Evolutionary conservation across 108 stramenopile genomes (phyloP).

Genomic region (Skeletonema tropicum): DNA sequence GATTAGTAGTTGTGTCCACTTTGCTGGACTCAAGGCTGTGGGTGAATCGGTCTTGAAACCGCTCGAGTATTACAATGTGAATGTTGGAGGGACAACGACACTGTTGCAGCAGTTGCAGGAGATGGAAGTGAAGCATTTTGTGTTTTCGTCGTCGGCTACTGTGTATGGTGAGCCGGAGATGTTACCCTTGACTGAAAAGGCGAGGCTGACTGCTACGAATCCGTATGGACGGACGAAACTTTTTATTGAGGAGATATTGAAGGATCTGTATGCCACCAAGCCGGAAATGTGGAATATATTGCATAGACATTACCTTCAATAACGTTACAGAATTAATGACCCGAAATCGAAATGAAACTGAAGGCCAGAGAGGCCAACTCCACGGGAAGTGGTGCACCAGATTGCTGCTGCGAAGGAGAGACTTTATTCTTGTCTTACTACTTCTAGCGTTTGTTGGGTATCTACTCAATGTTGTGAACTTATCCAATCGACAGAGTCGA

Average conservation of each 20-base stretch:
- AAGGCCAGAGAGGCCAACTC: too few relatives aligned
- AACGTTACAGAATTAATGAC: too few relatives aligned
- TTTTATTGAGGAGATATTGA: slow-evolving; percentile 97
- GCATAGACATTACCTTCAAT: too few relatives aligned
- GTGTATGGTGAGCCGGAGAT: slow-evolving; percentile 97
- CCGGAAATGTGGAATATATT: slow-evolving; percentile 69
- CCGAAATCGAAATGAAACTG: too few relatives aligned
- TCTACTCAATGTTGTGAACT: too few relatives aligned
- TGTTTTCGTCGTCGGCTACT: slow-evolving; percentile 97
- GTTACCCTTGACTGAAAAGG: slow-evolving; percentile 86
- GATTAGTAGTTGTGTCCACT: slow-evolving; percentile 95
- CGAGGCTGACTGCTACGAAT: slow-evolving; percentile 86
- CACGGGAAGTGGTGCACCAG: too few relatives aligned
- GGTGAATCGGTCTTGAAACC: slow-evolving; percentile 91
- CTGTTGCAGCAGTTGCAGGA: slow-evolving; percentile 63
- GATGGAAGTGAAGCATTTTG: slow-evolving; percentile 70
- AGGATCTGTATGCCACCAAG: slow-evolving; percentile 81
- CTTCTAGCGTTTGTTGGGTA: too few relatives aligned
- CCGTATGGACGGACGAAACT: slow-evolving; percentile 98
- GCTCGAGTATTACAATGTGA: slow-evolving; percentile 95
- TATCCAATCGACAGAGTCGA: too few relatives aligned
- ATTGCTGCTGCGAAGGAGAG: too few relatives aligned
- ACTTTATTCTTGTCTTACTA: too few relatives aligned
- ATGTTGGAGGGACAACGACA: slow-evolving; percentile 92
- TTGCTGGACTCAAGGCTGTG: too few relatives aligned